phyloP scores from a whole-genome alignment of 805 yeast genomes.

The Starmerella khaoyaiensis region DNA sequence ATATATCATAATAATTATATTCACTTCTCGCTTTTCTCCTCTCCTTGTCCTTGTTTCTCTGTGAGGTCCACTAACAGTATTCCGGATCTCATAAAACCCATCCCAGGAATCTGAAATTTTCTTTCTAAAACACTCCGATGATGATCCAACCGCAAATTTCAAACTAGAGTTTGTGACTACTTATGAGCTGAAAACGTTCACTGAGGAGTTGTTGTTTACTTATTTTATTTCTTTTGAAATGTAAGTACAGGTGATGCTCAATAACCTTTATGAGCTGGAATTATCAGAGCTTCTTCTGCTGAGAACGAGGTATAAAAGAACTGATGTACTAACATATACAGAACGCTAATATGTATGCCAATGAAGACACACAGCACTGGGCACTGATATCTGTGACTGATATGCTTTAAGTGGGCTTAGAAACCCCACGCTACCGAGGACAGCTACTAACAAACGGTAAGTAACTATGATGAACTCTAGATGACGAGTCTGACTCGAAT shows the following conservation, averaged over 20 bases:
- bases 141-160: constrained; percentile 39
- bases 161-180: constrained; percentile 56
- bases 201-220: constrained; percentile 19
- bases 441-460: constrained; percentile 21
- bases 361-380: constrained; percentile 97
- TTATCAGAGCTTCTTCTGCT: constrained; percentile 82
- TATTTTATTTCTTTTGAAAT: constrained; percentile 8
- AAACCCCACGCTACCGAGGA: constrained; percentile 88
- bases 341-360: constrained; percentile 16
- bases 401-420: constrained; percentile 93
- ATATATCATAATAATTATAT: no score
- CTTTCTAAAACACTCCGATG: constrained; percentile 19
- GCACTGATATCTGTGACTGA: constrained; percentile 96
- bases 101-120: no score
- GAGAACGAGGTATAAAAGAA: constrained; percentile 43
- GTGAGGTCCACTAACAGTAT: no score
- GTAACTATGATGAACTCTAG: constrained; percentile 44
- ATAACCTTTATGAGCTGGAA: constrained; percentile 90
- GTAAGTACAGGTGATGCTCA: constrained; percentile 28
- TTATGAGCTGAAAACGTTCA: constrained; percentile 37
- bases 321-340: constrained; percentile 21
- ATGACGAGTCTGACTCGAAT: constrained; percentile 99
- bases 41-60: no score
- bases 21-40: no score
- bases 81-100: no score